phyloP scores from a whole-genome alignment of 768 basidiomycete species.

The Lepiota venenata region DNA sequence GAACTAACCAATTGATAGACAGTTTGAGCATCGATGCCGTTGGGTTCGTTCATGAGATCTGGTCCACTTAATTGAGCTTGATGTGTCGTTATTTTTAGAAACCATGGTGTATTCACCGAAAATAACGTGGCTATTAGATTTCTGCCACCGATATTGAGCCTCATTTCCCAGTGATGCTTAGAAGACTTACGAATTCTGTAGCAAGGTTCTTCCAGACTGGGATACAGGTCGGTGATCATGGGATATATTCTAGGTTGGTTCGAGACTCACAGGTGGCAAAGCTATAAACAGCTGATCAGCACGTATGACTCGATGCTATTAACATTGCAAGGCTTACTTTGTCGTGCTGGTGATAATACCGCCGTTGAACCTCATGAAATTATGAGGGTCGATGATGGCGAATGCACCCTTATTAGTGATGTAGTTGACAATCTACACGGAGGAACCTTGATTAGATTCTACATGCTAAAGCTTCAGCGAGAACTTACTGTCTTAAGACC shows the following conservation, averaged over 20 bases:
- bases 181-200: constrained; percentile 43
- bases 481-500: constrained; percentile 41
- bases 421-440: constrained; percentile 51
- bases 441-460: background rate
- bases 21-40: constrained; percentile 49
- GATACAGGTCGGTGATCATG: background rate
- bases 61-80: constrained; percentile 15
- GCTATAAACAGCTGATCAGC: constrained; percentile 18
- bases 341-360: constrained; percentile 45
- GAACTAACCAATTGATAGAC: constrained; percentile 44
- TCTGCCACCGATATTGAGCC: constrained; percentile 20
- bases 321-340: constrained; percentile 29
- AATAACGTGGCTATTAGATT: constrained; percentile 49
- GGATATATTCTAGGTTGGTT: background rate
- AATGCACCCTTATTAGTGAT: constrained; percentile 58
- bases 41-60: constrained; percentile 63
- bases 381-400: constrained; percentile 59
- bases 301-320: background rate
- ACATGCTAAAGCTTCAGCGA: background rate
- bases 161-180: background rate
- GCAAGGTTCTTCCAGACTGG: constrained; percentile 59
- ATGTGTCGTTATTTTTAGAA: background rate
- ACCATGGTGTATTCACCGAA: constrained; percentile 35
- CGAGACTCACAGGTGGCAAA: constrained; percentile 45
- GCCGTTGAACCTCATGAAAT: constrained; percentile 58